Evolutionary conservation across 2,329 filamentous ascomycete genomes (phyloP).

Genomic region (Lecanicillium sp.): DNA sequence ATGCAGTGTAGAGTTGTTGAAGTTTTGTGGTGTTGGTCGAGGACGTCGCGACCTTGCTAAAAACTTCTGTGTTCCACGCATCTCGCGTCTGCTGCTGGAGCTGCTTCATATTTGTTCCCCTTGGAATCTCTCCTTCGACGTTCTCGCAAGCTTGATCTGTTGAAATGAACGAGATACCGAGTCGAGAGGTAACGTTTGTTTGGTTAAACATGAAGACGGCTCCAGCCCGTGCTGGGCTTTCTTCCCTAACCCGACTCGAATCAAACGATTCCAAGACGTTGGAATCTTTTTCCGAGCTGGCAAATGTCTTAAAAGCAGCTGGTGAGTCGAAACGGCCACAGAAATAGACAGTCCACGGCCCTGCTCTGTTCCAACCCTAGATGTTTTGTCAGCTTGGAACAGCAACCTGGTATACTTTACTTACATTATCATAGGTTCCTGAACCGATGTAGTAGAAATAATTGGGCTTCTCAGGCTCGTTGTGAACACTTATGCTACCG

Average conservation of each 20-base stretch:
- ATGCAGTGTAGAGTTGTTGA: constrained; percentile 54
- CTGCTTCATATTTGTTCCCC: constrained; percentile 29
- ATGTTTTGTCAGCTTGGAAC: constrained; percentile 4
- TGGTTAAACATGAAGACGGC: constrained; percentile 47
- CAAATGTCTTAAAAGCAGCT: constrained; percentile 35
- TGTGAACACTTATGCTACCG: constrained; percentile 46
- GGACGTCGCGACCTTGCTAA: constrained; percentile 55
- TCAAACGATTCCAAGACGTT: constrained; percentile 23
- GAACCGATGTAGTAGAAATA: constrained; percentile 45
- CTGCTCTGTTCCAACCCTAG: constrained; percentile 54
- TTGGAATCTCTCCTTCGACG: constrained; percentile 47
- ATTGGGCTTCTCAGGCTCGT: constrained; percentile 21
- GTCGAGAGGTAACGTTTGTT: constrained; percentile 42
- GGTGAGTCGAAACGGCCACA: constrained; percentile 51
- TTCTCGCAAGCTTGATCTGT: constrained; percentile 49
- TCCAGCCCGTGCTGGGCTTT: constrained; percentile 30
- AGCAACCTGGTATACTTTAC: constrained; percentile 10
- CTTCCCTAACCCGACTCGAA: constrained; percentile 24
- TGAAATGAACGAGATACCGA: constrained; percentile 64
- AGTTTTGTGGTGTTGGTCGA: constrained; percentile 47
- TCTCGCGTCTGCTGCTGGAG: constrained; percentile 38
- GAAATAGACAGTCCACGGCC: constrained; percentile 54
- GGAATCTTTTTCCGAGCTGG: constrained; percentile 24
- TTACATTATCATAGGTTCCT: constrained; percentile 54
- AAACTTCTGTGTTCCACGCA: constrained; percentile 53